These are phyloP conservation scores for Phylloboletellus chloephorus DNA, from an alignment of 1,284 basidiomycete species.

Conservation along the genomic window DNA sequence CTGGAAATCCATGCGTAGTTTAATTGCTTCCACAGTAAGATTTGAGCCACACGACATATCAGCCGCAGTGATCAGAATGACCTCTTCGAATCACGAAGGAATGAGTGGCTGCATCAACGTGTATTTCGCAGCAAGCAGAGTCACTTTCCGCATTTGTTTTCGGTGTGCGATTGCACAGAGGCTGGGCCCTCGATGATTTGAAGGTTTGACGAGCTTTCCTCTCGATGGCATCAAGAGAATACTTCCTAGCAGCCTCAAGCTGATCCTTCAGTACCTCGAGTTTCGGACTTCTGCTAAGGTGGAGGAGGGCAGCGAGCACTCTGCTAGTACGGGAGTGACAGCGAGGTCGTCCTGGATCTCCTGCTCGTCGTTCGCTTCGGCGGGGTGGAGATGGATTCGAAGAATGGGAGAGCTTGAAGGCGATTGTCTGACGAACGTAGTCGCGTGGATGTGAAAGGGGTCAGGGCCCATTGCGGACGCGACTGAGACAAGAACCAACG, in stretches of 20 bases:
- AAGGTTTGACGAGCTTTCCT: slow-evolving; percentile 13
- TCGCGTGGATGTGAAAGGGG: neutral
- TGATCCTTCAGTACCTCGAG: slow-evolving; percentile 13
- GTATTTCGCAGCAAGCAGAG: slow-evolving; percentile 15
- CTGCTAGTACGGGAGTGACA: slow-evolving; percentile 18
- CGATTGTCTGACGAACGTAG: slow-evolving; percentile 43
- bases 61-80: slow-evolving; percentile 16
- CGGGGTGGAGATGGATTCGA: slow-evolving; percentile 38
- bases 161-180: slow-evolving; percentile 15
- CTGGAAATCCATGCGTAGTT: slow-evolving; percentile 12
- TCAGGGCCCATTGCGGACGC: neutral
- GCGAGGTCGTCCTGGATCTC: slow-evolving; percentile 19
- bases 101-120: slow-evolving; percentile 16
- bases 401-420: slow-evolving; percentile 43
- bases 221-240: slow-evolving; percentile 18
- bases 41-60: slow-evolving; percentile 21
- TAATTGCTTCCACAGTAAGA: slow-evolving; percentile 10
- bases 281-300: slow-evolving; percentile 19
- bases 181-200: slow-evolving; percentile 15
- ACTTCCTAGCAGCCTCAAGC: slow-evolving; percentile 21
- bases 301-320: slow-evolving; percentile 18
- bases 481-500: neutral
- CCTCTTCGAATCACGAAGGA: slow-evolving; percentile 14
- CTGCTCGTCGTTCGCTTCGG: slow-evolving; percentile 6
- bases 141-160: slow-evolving; percentile 7